Evolutionary conservation across 371 early-diverging fungal species (phyloP).

Genomic region (Circinella minor): DNA sequence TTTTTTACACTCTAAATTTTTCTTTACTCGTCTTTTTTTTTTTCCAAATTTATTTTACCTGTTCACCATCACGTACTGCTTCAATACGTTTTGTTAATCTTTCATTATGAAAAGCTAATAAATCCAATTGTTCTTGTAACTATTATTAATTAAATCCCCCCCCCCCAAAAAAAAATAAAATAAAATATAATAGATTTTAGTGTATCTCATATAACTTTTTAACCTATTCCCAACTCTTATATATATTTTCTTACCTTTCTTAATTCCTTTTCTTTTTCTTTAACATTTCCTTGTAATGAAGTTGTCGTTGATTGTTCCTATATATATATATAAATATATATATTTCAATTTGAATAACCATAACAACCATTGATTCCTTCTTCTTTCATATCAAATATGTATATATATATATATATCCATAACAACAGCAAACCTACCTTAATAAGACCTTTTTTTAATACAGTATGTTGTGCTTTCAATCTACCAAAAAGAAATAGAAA

Average conservation of each 20-base stretch:
- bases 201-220: not conserved
- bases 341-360: no score
- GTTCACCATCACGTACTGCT: slow-evolving; percentile 58
- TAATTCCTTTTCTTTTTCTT: slow-evolving; percentile 71
- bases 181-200: no score
- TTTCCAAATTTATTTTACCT: slow-evolving; percentile 21
- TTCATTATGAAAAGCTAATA: slow-evolving; percentile 69
- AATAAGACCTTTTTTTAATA: slow-evolving; percentile 66
- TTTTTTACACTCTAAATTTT: not conserved
- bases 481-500: slow-evolving; percentile 17
- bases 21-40: not conserved
- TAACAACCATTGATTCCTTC: no score
- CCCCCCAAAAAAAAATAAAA: no score
- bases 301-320: slow-evolving; percentile 68
- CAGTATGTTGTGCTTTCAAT: slow-evolving; percentile 67
- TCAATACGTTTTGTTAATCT: slow-evolving; percentile 70
- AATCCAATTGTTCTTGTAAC: slow-evolving; percentile 65
- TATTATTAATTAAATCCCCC: slow-evolving; percentile 7
- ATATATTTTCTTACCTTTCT: slow-evolving; percentile 47
- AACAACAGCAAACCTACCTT: slow-evolving; percentile 42
- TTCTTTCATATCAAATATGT: not conserved
- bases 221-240: not conserved
- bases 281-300: slow-evolving; percentile 60
- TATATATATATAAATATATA: not conserved
- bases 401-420: not conserved